phyloP scores from a whole-genome alignment of 768 basidiomycete species.

The Mycena leptocephala region DNA sequence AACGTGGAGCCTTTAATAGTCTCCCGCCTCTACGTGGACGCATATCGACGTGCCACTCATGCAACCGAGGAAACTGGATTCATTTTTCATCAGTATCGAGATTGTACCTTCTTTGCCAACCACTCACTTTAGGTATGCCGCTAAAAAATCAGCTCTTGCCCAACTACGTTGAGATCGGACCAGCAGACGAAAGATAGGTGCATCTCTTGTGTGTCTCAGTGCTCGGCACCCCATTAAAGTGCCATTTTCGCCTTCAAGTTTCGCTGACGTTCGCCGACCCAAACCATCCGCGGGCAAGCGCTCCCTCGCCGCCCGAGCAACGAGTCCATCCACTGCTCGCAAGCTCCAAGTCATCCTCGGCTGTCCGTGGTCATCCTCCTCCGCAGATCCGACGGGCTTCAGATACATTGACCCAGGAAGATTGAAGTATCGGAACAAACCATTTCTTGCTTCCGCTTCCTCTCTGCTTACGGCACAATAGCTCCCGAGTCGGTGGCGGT shows the following conservation, averaged over 20 bases:
- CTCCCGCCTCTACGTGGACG: conserved; percentile 10
- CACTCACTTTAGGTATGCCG: conserved; percentile 13
- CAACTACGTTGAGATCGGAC: conserved; percentile 14
- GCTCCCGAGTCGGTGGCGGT: neutral
- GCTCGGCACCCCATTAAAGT: neutral
- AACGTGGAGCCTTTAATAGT: neutral
- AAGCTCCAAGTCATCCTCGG: neutral
- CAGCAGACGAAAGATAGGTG: neutral
- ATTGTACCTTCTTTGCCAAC: neutral
- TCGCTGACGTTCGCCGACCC: neutral
- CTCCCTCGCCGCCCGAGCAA: neutral
- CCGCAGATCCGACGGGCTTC: neutral
- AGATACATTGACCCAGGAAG: neutral
- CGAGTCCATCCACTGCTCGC: neutral
- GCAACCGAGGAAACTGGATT: conserved; percentile 7
- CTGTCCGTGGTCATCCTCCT: neutral
- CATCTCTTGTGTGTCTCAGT: neutral
- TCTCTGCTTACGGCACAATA: conserved; percentile 10
- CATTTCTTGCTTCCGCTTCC: neutral
- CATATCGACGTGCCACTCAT: neutral
- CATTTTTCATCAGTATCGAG: conserved; percentile 1
- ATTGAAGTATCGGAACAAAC: neutral
- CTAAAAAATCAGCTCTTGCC: conserved; percentile 5
- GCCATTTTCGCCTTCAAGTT: neutral
- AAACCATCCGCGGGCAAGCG: too few relatives aligned